These are phyloP conservation scores for Sechiopsis laciniata DNA, from an alignment of 306 rosid genomes.

Conservation along the genomic window DNA sequence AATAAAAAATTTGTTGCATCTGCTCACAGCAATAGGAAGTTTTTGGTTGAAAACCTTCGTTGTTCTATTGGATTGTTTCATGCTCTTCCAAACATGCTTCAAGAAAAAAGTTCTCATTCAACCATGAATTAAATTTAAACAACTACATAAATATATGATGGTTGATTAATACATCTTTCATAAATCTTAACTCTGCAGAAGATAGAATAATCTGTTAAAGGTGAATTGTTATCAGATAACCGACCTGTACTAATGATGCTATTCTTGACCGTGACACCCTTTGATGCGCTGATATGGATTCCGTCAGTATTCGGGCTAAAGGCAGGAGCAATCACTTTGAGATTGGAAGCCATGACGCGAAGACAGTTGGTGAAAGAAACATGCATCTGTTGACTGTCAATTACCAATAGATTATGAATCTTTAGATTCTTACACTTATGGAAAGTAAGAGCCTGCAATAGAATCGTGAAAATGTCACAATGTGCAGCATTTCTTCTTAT, in stretches of 20 bases:
- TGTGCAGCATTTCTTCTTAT: background rate
- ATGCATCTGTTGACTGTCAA: constrained; percentile 88
- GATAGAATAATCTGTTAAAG: background rate
- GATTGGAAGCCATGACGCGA: constrained; percentile 54
- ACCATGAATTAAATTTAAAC: background rate
- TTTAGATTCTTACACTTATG: constrained; percentile 67
- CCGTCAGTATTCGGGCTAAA: constrained; percentile 90
- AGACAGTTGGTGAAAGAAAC: constrained; percentile 57
- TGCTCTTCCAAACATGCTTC: background rate
- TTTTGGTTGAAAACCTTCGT: background rate
- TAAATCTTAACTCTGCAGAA: background rate
- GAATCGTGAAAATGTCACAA: constrained; percentile 22
- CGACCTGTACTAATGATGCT: constrained; percentile 63
- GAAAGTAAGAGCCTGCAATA: constrained; percentile 72
- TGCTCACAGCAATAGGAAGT: background rate
- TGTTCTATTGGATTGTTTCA: background rate
- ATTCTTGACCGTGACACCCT: constrained; percentile 43
- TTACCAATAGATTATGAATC: constrained; percentile 43
- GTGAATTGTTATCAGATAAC: constrained; percentile 14
- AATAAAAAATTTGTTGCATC: background rate
- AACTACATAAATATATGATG: background rate
- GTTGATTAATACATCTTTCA: background rate
- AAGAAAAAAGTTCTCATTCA: background rate
- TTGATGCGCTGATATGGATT: constrained; percentile 73
- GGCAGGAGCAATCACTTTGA: constrained; percentile 61